Percentiles rank a stretch among this genome's conserved stretches.
These are phyloP conservation scores for Gelatoporia subvermispora DNA, from an alignment of 768 basidiomycete species.

Conservation along the genomic window DNA sequence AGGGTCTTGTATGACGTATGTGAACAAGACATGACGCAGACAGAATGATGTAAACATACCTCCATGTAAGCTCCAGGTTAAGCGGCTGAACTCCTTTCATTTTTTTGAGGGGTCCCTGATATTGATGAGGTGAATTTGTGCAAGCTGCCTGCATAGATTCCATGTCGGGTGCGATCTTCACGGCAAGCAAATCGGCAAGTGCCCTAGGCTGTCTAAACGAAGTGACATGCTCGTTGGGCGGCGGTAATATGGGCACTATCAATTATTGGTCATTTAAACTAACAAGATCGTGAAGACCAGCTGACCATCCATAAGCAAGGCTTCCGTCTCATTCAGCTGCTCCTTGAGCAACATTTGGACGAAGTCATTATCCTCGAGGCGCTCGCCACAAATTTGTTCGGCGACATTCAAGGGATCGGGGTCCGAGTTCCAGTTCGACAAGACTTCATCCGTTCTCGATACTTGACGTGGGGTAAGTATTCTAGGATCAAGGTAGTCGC, in stretches of 20 bases:
- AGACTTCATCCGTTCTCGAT: no score
- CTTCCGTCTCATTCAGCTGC: constrained; percentile 45
- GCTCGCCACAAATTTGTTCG: constrained; percentile 8
- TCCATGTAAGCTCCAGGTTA: constrained; percentile 61
- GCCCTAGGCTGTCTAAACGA: constrained; percentile 14
- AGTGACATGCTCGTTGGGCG: constrained; percentile 45
- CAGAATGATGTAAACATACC: constrained; percentile 31
- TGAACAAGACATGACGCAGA: not conserved
- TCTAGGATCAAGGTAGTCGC: constrained; percentile 4
- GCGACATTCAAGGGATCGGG: constrained; percentile 3
- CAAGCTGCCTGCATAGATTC: not conserved
- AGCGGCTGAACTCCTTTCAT: constrained; percentile 56
- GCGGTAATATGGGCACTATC: constrained; percentile 50
- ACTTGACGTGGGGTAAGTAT: constrained; percentile 27
- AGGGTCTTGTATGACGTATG: constrained; percentile 14
- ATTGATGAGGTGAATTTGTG: not conserved
- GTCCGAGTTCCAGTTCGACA: not conserved
- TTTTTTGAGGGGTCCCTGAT: constrained; percentile 39
- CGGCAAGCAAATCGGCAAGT: constrained; percentile 9
- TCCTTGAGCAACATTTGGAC: constrained; percentile 47
- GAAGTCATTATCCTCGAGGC: constrained; percentile 4
- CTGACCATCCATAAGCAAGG: constrained; percentile 56
- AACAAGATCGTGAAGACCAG: not conserved
- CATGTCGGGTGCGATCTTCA: constrained; percentile 10
- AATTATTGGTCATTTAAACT: constrained; percentile 1